Percentiles rank a stretch among this genome's conserved stretches.
These are phyloP conservation scores for Akebia trifoliata DNA, from an alignment of 164 flowering plant genomes.

Conservation along the genomic window DNA sequence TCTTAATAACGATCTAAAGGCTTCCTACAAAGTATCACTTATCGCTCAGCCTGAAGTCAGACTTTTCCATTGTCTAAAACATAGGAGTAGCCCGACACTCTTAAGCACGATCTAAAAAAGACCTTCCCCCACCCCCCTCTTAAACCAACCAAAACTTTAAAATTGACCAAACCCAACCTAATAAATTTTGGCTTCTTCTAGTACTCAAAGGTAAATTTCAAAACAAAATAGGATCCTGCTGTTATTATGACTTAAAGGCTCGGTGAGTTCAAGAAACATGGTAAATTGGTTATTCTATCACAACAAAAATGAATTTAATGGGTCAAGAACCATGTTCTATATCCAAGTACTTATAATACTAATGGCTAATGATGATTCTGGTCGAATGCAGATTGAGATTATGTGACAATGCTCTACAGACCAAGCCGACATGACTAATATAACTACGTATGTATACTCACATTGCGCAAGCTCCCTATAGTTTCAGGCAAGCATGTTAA, in stretches of 20 bases:
- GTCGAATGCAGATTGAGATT: neutral
- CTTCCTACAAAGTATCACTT: no score
- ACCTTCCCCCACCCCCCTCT: no score
- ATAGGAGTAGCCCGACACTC: no score
- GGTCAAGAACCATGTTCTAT: no score
- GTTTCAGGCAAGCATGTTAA: slow-evolving; percentile 79
- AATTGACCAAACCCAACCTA: neutral
- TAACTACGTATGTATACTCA: slow-evolving; percentile 32
- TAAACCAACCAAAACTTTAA: neutral
- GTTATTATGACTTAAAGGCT: neutral
- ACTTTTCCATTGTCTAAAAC: no score
- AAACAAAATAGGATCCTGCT: neutral
- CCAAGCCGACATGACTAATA: neutral
- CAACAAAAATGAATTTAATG: neutral
- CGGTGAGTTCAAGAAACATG: neutral
- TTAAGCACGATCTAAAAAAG: neutral
- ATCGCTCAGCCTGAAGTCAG: no score
- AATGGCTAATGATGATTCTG: neutral
- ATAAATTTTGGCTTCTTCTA: no score
- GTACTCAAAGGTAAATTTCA: neutral
- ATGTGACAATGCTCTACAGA: neutral
- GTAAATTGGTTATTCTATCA: neutral
- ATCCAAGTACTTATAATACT: neutral
- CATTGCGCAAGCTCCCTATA: slow-evolving; percentile 94
- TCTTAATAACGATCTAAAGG: no score